These are phyloP conservation scores for Colletotrichum sp. DNA, from an alignment of 2,329 filamentous ascomycete species.

Conservation along the genomic window DNA sequence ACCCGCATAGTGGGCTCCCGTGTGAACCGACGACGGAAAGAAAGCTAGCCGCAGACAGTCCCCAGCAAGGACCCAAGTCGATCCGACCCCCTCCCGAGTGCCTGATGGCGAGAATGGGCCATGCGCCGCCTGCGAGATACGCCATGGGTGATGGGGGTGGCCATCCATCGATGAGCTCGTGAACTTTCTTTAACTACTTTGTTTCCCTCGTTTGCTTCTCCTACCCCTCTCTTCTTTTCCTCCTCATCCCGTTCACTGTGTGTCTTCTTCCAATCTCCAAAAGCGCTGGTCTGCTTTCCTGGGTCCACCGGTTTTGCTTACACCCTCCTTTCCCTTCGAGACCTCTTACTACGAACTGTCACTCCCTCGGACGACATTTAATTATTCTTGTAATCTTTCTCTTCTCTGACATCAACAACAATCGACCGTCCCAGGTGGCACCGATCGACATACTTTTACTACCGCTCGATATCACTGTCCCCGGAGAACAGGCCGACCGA, in stretches of 20 bases:
- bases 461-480: constrained; percentile 4
- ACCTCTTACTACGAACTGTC: constrained; percentile 20
- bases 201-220: constrained; percentile 29
- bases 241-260: constrained; percentile 26
- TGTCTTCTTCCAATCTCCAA: constrained; percentile 35
- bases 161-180: neutral
- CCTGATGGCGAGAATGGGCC: constrained; percentile 3
- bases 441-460: constrained; percentile 12
- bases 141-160: neutral
- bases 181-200: constrained; percentile 21
- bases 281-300: constrained; percentile 58
- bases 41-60: constrained; percentile 21
- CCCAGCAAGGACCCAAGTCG: constrained; percentile 19
- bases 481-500: constrained; percentile 23
- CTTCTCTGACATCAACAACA: constrained; percentile 23
- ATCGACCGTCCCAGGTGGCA: constrained; percentile 25
- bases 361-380: constrained; percentile 25
- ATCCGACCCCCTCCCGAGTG: constrained; percentile 16
- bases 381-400: constrained; percentile 33
- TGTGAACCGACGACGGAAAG: constrained; percentile 23
- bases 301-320: constrained; percentile 35
- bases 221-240: constrained; percentile 21
- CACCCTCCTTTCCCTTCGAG: constrained; percentile 33
- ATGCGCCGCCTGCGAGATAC: constrained; percentile 1
- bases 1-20: constrained; percentile 20